Base-by-base conservation (phyloP, 2,329 filamentous ascomycete genomes). In the Magnaporthiopsis rhizophila region DNA sequence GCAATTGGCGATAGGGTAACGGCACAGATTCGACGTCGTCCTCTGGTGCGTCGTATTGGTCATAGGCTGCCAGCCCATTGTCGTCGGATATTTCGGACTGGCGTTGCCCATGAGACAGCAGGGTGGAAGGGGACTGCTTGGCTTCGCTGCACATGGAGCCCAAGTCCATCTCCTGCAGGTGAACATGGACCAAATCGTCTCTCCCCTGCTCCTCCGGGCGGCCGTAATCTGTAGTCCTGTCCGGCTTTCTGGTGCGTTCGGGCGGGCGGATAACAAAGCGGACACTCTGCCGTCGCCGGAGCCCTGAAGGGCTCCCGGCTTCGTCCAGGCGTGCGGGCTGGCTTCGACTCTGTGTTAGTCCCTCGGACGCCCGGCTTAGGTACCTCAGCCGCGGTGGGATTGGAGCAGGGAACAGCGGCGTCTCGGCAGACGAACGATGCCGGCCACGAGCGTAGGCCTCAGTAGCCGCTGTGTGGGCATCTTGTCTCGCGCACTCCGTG, bases 391-490 rank as follows among this genome's bases (percentile, higher is more conserved):
- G 30, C 21, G 13, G 24, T 24, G 53, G 61, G 7, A 26, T 18
- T 7, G 28, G 53, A 58, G n/a, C 21, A 21, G 58, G 64, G 21
- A 62, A 30, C 12, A 73, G 64, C 1, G 72, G 65, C 63, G 71
- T 69, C 61, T 77, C 76, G 34, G 71, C 70, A 65, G 70, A 75
- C 56, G 71, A 75, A 15, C 78, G 75, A 50, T 77, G 76, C 64
- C 77, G 77, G n/a, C 83, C 82, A 65, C 82, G 79, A 8, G 76
- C 72, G 70, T 84, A 90, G 1, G 88, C 88, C 69, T 86, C 77
- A 45, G 78, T 76, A 9, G 88, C 88, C 28, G 88, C 87, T 56
- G 83, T 80, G 56, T 85, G 81, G 9, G 88, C 88, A 72, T 89
- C 84, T 64, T 83, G 78, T 61, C 83, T 80, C 2, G 83, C 82